Conservation (phyloP, 805 yeast species). For the Cyberlindnera nakhonratchasimensis region DNA sequence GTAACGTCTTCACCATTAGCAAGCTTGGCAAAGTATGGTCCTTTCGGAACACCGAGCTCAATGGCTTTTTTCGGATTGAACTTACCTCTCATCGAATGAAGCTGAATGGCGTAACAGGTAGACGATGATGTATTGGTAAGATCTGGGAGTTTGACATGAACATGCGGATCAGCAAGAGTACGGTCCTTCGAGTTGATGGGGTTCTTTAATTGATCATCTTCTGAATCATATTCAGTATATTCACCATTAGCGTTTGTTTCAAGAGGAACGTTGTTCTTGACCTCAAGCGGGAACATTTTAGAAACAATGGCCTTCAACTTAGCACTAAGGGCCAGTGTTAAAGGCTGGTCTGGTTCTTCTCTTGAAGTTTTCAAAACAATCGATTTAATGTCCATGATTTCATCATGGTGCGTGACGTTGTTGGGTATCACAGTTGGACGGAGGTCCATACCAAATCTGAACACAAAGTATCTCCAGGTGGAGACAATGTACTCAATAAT, state of each 20-base stretch:
- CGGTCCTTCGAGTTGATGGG: conserved; percentile 30
- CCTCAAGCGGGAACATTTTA: conserved; percentile 57
- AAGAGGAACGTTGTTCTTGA: conserved; percentile 35
- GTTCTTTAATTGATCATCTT: neutral
- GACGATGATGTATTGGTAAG: conserved; percentile 31
- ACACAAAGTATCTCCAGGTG: conserved; percentile 85
- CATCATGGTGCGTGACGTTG: conserved; percentile 29
- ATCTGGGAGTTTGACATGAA: conserved; percentile 36
- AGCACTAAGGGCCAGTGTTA: neutral
- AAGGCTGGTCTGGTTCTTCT: conserved; percentile 4
- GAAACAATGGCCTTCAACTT: conserved; percentile 33
- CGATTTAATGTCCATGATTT: conserved; percentile 30
- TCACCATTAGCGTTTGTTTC: conserved; percentile 24
- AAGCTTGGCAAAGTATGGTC: conserved; percentile 54
- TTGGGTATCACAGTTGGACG: conserved; percentile 28
- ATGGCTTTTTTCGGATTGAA: conserved; percentile 66
- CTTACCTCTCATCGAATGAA: conserved; percentile 70
- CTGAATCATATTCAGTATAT: conserved; percentile 14
- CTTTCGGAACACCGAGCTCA: conserved; percentile 65
- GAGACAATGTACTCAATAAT: conserved; percentile 57
- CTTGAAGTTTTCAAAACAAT: conserved; percentile 9
- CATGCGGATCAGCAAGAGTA: conserved; percentile 30
- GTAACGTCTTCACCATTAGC: conserved; percentile 57
- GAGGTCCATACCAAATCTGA: conserved; percentile 66
- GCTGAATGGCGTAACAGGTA: conserved; percentile 64